Evolutionary conservation across 352 stramenopile genomes (phyloP).

Genomic region (Thalassiosira exigua): DNA sequence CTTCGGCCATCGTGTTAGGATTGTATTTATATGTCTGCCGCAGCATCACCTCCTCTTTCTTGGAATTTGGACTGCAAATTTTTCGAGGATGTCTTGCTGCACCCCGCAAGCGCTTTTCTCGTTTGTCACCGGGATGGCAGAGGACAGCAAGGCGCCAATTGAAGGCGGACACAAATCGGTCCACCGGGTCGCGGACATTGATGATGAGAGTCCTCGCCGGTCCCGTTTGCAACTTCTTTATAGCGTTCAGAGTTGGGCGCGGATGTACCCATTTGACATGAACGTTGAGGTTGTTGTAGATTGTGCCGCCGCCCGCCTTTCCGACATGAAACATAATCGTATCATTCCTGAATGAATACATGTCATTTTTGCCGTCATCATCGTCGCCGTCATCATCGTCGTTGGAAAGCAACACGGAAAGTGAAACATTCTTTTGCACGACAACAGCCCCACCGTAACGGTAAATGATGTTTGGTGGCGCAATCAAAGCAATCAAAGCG

Average conservation of each 20-base stretch:
- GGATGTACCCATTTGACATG: conserved; percentile 7
- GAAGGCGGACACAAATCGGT: conserved; percentile 42
- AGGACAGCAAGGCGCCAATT: conserved; percentile 10
- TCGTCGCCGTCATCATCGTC: no score
- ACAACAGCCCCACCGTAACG: no score
- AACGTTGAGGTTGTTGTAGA: background rate
- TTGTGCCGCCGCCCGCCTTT: conserved; percentile 33
- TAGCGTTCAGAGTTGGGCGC: background rate
- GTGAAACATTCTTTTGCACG: no score
- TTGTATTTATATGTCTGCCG: conserved; percentile 20
- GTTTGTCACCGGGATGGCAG: conserved; percentile 24
- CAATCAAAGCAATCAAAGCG: no score
- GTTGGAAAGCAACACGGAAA: no score
- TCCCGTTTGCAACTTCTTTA: conserved; percentile 17
- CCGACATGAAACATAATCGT: conserved; percentile 25
- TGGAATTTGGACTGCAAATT: conserved; percentile 2
- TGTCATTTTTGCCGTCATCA: no score
- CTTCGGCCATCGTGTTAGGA: conserved; percentile 10
- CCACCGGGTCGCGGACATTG: conserved; percentile 39
- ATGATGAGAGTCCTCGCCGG: conserved; percentile 20
- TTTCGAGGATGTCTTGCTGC: background rate
- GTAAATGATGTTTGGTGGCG: no score
- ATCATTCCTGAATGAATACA: conserved; percentile 21
- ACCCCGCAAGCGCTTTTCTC: background rate
- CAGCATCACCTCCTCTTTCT: conserved; percentile 27